phyloP scores from a whole-genome alignment of 805 yeast genomes.

The Cyberlindnera lachancei region DNA sequence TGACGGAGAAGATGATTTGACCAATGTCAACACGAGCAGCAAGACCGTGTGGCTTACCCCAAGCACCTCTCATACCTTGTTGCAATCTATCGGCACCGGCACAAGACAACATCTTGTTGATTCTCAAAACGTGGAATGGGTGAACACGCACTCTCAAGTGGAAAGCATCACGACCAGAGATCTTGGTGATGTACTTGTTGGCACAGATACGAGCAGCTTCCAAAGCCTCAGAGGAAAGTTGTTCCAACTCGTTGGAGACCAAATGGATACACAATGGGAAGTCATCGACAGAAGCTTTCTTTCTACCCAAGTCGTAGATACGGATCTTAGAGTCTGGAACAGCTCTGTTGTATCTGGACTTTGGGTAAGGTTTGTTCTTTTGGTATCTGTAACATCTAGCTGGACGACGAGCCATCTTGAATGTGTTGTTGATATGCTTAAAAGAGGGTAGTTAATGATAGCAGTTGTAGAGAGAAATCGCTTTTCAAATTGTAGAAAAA shows the following conservation, averaged over 20 bases:
- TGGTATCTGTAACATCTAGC: constrained; percentile 99
- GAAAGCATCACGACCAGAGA: constrained; percentile 99
- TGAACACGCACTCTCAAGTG: constrained; percentile 99
- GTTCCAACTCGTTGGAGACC: constrained; percentile 99
- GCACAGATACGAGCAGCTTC: constrained; percentile 99
- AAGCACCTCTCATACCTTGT: constrained; percentile 99
- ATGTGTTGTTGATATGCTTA: constrained; percentile 16
- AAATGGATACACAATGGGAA: constrained; percentile 97
- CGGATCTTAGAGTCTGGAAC: constrained; percentile 99
- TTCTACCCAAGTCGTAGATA: constrained; percentile 98
- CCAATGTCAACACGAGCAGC: constrained; percentile 99
- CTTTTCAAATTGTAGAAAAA: too few relatives aligned
- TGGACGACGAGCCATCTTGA: constrained; percentile 99
- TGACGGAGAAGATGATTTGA: constrained; percentile 94
- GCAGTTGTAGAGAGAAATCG: too few relatives aligned
- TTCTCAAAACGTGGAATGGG: constrained; percentile 99
- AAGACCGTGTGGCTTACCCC: constrained; percentile 99
- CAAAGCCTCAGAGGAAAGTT: constrained; percentile 98
- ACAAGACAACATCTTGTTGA: constrained; percentile 99
- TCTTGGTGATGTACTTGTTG: constrained; percentile 97
- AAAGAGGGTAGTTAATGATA: too few relatives aligned
- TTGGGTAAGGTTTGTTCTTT: constrained; percentile 99
- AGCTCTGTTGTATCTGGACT: constrained; percentile 99
- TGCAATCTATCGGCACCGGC: constrained; percentile 99
- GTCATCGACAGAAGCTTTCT: constrained; percentile 99